Evolutionary conservation across 2,329 filamentous ascomycete genomes (phyloP).

Genomic region (Mycocentrospora acerina): DNA sequence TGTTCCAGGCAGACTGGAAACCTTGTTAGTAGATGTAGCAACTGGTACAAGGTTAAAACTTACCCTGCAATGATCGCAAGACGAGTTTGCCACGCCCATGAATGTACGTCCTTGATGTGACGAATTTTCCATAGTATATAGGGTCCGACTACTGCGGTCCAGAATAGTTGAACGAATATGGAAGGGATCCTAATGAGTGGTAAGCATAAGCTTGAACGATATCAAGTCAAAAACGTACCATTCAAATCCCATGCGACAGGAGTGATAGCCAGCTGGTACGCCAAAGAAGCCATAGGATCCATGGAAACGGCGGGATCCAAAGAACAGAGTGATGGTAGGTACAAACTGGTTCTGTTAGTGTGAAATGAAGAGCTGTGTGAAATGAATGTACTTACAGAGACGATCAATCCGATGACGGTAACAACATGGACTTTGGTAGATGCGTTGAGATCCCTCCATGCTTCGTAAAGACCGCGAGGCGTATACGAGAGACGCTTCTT

Average conservation of each 20-base stretch:
- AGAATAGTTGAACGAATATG: slow-evolving; percentile 41
- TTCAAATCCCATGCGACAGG: slow-evolving; percentile 60
- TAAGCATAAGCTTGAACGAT: slow-evolving; percentile 7
- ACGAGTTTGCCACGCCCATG: slow-evolving; percentile 43
- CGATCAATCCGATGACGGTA: slow-evolving; percentile 28
- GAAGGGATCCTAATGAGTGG: slow-evolving; percentile 33
- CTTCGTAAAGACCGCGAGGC: slow-evolving; percentile 29
- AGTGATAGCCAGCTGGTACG: slow-evolving; percentile 46
- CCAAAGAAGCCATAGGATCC: slow-evolving; percentile 56
- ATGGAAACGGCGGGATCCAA: slow-evolving; percentile 68
- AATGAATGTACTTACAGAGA: slow-evolving; percentile 26
- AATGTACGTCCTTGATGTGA: slow-evolving; percentile 39
- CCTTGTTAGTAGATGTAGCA: slow-evolving; percentile 17
- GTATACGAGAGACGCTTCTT: slow-evolving; percentile 35
- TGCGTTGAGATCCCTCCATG: slow-evolving; percentile 34
- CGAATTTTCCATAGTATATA: slow-evolving; percentile 44
- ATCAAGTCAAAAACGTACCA: slow-evolving; percentile 51
- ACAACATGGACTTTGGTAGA: slow-evolving; percentile 38
- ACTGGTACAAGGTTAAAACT: slow-evolving; percentile 1
- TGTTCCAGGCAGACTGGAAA: slow-evolving; percentile 36
- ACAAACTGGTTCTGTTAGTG: slow-evolving; percentile 51
- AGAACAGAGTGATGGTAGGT: slow-evolving; percentile 61
- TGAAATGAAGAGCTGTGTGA: not conserved
- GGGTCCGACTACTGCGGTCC: slow-evolving; percentile 38
- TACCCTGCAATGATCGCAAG: slow-evolving; percentile 42